Evolutionary conservation across 352 stramenopile genomes (phyloP), one percentile per base, ranked within the genome.

Genomic region (Phytophthora nicotianae): DNA sequence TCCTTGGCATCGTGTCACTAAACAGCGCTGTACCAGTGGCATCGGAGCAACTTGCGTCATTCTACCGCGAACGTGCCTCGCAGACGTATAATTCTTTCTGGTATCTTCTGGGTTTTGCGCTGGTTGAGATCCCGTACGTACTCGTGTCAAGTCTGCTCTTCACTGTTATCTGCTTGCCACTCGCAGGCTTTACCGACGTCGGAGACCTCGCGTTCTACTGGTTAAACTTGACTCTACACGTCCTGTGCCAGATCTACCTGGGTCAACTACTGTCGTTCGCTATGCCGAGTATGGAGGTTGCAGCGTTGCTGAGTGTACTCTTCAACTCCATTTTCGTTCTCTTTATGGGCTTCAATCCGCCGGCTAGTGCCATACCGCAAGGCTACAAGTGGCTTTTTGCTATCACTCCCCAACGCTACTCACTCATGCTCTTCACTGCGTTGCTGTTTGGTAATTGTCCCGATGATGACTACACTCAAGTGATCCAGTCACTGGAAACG

Each of bases 61-160:
- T 94, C 58, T 97, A 97, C 74, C 70, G 89, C 7, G 89, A 97
- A 62, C 85, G 88, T 20, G 75, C 79, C 14, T 81, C 83, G 6
- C 57, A 87, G 41, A 96, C 91, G 61, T 98, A 97, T 58, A 68
- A 82, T 37, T 58, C 79, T 11, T 64, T 70, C 21, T 76, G 83
- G 47, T 87, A 97, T 40, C 72, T 72, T 24, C 19, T 92, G 11
- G 73, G 83, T 13, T 90, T 85, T 56, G 87, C 75, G 16, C 23
- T 97, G 29, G 69, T 74, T 9, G 91, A 98, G 74, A 78, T 82
- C 53, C 74, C 74, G 55, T 80, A 82, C 49, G 56, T 77, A 33
- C 37, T 72, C 20, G 33, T 70, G 19, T 70, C 61, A 16, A 62
- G 56, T 42, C 41, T 77, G 13, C 26, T 83, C 11, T 83, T 78